Conservation (phyloP, 331 rosid species). For the Quercus phellos region DNA sequence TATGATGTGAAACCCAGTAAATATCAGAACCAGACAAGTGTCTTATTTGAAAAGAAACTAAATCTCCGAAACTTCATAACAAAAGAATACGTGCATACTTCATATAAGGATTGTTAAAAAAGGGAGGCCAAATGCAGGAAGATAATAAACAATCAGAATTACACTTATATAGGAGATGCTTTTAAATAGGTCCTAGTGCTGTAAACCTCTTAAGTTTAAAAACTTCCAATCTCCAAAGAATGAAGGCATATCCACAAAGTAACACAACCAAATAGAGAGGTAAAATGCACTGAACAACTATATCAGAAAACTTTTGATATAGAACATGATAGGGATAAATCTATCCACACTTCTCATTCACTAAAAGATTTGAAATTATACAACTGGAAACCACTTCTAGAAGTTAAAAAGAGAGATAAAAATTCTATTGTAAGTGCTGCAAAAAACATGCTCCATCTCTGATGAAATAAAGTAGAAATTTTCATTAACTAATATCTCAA, state of each 20-base stretch:
- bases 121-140: neutral
- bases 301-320: neutral
- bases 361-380: neutral
- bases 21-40: conserved; percentile 17
- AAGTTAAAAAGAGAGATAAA: neutral
- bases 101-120: neutral
- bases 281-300: neutral
- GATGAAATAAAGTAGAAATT: neutral
- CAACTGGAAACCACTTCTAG: neutral
- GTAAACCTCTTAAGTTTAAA: neutral
- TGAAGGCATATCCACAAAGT: neutral
- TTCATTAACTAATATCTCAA: neutral
- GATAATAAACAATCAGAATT: neutral
- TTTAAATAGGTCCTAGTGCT: neutral
- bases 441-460: neutral
- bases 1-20: conserved; percentile 17
- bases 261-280: neutral
- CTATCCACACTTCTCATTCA: neutral
- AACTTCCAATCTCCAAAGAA: neutral
- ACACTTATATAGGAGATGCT: neutral
- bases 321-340: neutral
- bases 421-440: neutral
- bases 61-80: neutral
- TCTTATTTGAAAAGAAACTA: neutral
- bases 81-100: neutral